phyloP scores from a whole-genome alignment of 106 monocot species.

The Ottelia alismoides region DNA sequence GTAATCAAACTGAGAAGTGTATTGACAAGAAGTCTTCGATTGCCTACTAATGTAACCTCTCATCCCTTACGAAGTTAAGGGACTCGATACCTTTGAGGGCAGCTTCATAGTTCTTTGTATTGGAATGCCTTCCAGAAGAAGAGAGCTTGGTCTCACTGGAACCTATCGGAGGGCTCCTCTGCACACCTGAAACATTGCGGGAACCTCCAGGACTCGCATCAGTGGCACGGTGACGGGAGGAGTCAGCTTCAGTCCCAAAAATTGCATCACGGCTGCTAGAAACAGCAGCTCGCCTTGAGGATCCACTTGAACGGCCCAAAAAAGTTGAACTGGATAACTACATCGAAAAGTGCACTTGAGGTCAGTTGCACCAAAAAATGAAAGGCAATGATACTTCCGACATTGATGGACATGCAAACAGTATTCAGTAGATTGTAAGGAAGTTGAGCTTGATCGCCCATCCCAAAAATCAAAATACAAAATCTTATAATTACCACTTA shows the following conservation, averaged over 20 bases:
- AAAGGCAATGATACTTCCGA: too few species aligned
- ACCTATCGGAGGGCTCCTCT: constrained; percentile 29
- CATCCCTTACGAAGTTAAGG: constrained; percentile 49
- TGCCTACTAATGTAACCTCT: constrained; percentile 30
- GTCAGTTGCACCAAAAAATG: too few species aligned
- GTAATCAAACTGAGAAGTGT: too few species aligned
- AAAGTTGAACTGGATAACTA: constrained; percentile 42
- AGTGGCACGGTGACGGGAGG: constrained; percentile 17
- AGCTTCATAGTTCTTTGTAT: constrained; percentile 49
- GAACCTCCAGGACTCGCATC: constrained; percentile 42
- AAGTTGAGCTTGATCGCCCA: too few species aligned
- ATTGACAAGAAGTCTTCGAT: too few species aligned
- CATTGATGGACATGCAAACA: too few species aligned
- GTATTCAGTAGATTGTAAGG: too few species aligned
- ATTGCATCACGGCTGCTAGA: constrained; percentile 24
- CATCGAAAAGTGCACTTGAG: too few species aligned
- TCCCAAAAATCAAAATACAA: too few species aligned
- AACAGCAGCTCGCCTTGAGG: constrained; percentile 44
- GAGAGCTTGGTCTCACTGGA: constrained; percentile 31
- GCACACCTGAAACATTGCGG: constrained; percentile 26
- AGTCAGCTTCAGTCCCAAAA: constrained; percentile 13
- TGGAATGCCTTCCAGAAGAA: constrained; percentile 44
- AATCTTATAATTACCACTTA: too few species aligned
- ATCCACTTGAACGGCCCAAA: constrained; percentile 33
- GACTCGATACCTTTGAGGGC: constrained; percentile 64